Base-by-base conservation (phyloP, 495 filamentous ascomycete genomes). In the Immersiella caudata region DNA sequence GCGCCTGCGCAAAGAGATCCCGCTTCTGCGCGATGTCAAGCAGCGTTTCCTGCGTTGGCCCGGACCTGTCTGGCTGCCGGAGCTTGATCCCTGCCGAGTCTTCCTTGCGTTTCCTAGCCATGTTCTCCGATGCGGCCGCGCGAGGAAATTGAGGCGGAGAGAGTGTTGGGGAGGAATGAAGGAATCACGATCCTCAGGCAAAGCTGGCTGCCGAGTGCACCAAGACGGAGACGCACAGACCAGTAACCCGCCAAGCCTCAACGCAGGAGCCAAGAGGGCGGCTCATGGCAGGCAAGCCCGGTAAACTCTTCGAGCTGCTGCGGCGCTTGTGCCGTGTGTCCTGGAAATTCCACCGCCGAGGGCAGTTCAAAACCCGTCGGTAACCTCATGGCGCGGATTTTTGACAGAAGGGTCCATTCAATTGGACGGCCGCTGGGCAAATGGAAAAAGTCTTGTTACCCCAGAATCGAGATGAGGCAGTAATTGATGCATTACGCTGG, bases 11-110 rank as follows among this genome's bases (percentile, higher is more conserved):
- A 67, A 88, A 83, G 12, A 86, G 76, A 11, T 84, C 78, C 21
- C 83, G 82, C 51, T 90, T 82, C 20, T 88, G 81, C 55, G 89
- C 89, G 20, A 92, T 61, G 55, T 91, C 80, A 18, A 91, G 79
- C 29, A 93, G 80, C 0, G 90, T 92, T 67, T 85, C 79, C 59
- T 83, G 78, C 54, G 78, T 83, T 24, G 82, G 84, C 6, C 71
- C 80, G 26, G 78, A 81, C 61, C 86, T 82, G 72, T 90, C 86
- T 33, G 89, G 87, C 16, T 89, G 84, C 46, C 74, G 73, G 33
- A 91, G 84, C 61, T 85, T 84, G 74, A 90, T 79, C 55, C 84
- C 77, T 40, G 76, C 75, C 51, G 73, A 77, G 9, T 4, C 40
- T 60, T 84, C 78, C 71, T 85, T 82, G 62, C 79, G 79, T 68